phyloP scores from a whole-genome alignment of 176 grass and related monocot genomes.

The maize (Zea mays) region DNA sequence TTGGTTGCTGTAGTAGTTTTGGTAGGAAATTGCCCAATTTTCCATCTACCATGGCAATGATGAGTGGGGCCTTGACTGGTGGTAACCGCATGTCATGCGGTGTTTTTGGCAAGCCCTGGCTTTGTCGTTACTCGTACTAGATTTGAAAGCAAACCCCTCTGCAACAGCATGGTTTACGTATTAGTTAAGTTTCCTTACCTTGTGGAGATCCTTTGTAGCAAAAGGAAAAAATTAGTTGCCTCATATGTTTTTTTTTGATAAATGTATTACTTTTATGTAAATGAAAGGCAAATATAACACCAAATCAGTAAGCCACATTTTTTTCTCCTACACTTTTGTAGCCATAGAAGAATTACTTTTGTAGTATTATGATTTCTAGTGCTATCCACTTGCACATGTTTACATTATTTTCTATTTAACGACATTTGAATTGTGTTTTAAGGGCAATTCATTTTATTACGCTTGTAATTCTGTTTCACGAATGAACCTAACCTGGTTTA shows the following conservation, averaged over 20 bases:
- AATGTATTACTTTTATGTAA: not conserved
- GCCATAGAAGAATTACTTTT: slow-evolving; percentile 2
- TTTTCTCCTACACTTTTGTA: not conserved
- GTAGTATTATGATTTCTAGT: not conserved
- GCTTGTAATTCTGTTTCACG: not conserved
- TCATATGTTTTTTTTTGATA: not conserved
- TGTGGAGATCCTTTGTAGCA: not conserved
- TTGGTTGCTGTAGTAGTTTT: not conserved
- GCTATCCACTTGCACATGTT: not conserved
- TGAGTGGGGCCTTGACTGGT: not conserved
- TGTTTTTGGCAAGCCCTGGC: not conserved
- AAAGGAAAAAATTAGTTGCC: not conserved
- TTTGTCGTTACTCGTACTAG: not conserved
- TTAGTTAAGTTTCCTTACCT: not conserved
- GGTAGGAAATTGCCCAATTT: not conserved
- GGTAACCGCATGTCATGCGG: not conserved
- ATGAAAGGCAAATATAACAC: not conserved
- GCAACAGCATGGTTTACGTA: not conserved
- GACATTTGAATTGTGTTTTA: not conserved
- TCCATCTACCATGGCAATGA: not conserved
- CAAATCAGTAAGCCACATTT: not conserved
- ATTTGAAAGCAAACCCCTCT: too few relatives aligned
- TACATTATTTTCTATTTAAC: not conserved
- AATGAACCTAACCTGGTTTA: slow-evolving; percentile 38
- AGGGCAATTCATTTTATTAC: not conserved